Evolutionary conservation across 208 protist species (phyloP).

Genomic region (Acanthamoeba rhysodes): DNA sequence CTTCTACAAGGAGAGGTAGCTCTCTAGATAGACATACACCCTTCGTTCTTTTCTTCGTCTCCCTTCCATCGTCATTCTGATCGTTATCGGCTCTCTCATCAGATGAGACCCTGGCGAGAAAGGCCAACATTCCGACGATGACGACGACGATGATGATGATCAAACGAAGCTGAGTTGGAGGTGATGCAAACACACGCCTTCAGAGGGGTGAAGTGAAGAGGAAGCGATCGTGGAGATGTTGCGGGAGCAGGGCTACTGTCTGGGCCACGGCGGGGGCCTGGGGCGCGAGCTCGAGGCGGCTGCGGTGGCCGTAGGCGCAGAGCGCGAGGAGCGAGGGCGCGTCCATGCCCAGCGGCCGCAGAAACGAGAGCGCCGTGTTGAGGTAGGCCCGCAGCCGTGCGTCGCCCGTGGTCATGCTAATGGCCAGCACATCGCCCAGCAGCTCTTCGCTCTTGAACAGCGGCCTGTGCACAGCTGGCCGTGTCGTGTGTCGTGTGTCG

Average conservation of each 20-base stretch:
- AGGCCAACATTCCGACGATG: too few species aligned
- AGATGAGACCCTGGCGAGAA: too few species aligned
- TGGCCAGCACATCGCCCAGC: neutral
- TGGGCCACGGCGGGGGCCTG: neutral
- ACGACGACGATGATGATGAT: too few species aligned
- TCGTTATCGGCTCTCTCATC: too few species aligned
- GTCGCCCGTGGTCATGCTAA: neutral
- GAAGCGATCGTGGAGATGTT: neutral
- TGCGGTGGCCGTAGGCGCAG: neutral
- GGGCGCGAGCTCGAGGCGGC: neutral
- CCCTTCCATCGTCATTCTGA: too few species aligned
- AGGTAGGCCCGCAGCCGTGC: neutral
- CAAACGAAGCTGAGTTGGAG: too few species aligned
- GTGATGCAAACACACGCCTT: too few species aligned
- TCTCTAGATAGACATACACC: too few species aligned
- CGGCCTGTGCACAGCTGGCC: neutral
- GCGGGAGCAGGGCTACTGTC: neutral
- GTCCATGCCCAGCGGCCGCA: neutral
- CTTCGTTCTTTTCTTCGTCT: too few species aligned
- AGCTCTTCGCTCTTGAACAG: conserved; percentile 9
- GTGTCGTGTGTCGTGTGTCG: neutral
- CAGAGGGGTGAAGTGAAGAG: neutral
- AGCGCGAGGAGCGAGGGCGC: neutral
- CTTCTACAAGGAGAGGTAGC: too few species aligned
- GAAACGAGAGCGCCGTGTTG: neutral